Evolutionary conservation across 2,329 filamentous ascomycete genomes (phyloP), one percentile per base, ranked within the genome.

Genomic region (Aspergillus ustus): DNA sequence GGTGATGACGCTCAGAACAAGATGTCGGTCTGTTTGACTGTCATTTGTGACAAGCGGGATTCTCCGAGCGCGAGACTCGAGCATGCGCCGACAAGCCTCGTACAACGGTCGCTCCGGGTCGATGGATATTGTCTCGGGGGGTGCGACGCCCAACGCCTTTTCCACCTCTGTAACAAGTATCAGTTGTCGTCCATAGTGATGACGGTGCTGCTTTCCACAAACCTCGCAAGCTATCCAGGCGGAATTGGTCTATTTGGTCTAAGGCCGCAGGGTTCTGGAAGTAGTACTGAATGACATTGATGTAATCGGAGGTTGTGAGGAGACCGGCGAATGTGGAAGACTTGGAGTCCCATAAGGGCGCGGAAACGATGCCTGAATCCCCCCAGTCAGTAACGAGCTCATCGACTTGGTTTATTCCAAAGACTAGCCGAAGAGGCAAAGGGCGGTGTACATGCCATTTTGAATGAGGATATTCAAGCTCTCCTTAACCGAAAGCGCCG

Each of bases 211-310:
- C 34, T 46, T 31, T 61, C 63, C 43, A 69, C 82, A 62, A 82
- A 96, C 93, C 92, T 85, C 94, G 87, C 61, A 99, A 85, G 74
- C 92, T 97, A 80, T 91, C 94, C 64, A 99, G 81, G 51, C 92
- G 89, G 76, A 99, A 97, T 77, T 97, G 91, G 68, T 98, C 95
- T 70, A 99, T 91, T 74, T 94, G 89, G 67, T 89, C 88, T 63
- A 98, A 86, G 61, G 93, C 91, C 68, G 96, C 92, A 2, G 94
- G 95, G 70, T 95, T 96, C 78, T 98, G 93, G 84, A 93, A 97
- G 82, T 99, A 98, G 80, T 99, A 99, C 77, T 98, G 94, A 45
- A 99, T 96, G 60, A 99, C 90, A 73, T 99, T 99, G 80, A 99
- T 96, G 77, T 95, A 99, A 80, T 99, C 95, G 63, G 93, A 96